Base-by-base conservation (phyloP, 495 filamentous ascomycete species). In the Xylaria nigripes region DNA sequence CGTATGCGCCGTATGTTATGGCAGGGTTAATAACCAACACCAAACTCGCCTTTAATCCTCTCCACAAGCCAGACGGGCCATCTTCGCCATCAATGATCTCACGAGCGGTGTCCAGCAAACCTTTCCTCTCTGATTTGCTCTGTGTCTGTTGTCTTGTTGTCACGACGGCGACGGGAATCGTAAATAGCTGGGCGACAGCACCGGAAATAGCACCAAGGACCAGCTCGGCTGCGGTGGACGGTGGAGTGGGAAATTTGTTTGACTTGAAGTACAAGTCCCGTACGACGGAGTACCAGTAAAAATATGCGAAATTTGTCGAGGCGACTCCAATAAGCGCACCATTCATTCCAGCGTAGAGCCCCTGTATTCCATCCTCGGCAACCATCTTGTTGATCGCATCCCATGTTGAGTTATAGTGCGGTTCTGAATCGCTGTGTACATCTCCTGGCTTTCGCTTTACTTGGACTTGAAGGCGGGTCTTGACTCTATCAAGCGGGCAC, bases 261-360 rank as follows among this genome's bases (percentile, higher is more conserved):
- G 81, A 86, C 27, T 81, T 79, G 66, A 90, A 71, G 67, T 96
- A 97, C 34, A 96, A 71, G 12, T 80, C 81, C 41, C 93, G 85
- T 13, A 96, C 89, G 16, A 90, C 68, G 19, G 89, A 91, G 70
- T 99, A 97, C 93, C 93, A 99, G 76, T 97, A 99, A 65, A 99
- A 99, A 72, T 99, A 99, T 55, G 93, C 93, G 65, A 99, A 99
- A 67, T 99, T 99, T 52, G 90, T 97, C 13, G 90, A 96, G 7
- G 89, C 92, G 13, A 97, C 94, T 41, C 93, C 93, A 16, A 96
- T 71, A 10, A 99, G 76, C 6, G 89, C 81, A 16, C 94, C 91
- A 45, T 78, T 71, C 64, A 99, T 90, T 45, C 93, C 93, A 41
- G 87, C 82, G 64, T 97, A 99, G 21, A 99, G 80, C 2, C 94